Percentiles rank a stretch among this genome's conserved stretches.
phyloP scores from a whole-genome alignment of 2,329 filamentous ascomycete genomes.

The Alternaria arbusti region DNA sequence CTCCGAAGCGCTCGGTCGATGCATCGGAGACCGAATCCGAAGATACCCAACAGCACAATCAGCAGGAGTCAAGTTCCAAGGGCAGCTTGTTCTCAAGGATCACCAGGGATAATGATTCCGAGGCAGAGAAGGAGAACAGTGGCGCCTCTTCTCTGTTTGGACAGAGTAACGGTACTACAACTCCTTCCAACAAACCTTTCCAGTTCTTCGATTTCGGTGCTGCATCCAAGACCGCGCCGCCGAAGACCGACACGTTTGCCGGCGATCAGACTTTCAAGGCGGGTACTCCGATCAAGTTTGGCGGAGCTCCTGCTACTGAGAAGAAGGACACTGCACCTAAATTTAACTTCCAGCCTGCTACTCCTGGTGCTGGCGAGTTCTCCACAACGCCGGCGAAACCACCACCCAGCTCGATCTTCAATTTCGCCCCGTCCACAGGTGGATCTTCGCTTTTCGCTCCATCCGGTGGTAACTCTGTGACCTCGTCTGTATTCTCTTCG shows the following conservation, averaged over 20 bases:
- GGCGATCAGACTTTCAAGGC: slow-evolving; percentile 48
- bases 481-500: slow-evolving; percentile 41
- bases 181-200: slow-evolving; percentile 34
- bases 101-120: slow-evolving; percentile 28
- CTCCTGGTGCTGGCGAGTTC: slow-evolving; percentile 30
- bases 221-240: slow-evolving; percentile 35
- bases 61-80: slow-evolving; percentile 19
- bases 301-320: slow-evolving; percentile 26
- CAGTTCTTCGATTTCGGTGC: slow-evolving; percentile 39
- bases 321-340: slow-evolving; percentile 29
- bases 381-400: slow-evolving; percentile 39
- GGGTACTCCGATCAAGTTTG: slow-evolving; percentile 47
- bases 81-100: slow-evolving; percentile 40
- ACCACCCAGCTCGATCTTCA: slow-evolving; percentile 29
- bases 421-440: slow-evolving; percentile 26
- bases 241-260: slow-evolving; percentile 37
- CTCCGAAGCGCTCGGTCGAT: slow-evolving; percentile 31
- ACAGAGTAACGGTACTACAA: slow-evolving; percentile 34
- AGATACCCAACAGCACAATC: slow-evolving; percentile 28
- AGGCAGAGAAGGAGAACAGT: slow-evolving; percentile 32
- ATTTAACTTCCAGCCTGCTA: slow-evolving; percentile 38
- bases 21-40: slow-evolving; percentile 36
- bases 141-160: slow-evolving; percentile 19
- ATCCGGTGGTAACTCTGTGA: slow-evolving; percentile 30
- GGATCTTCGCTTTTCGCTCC: slow-evolving; percentile 24